Conservation (phyloP, 2,329 filamentous ascomycete genomes). For the Pestalotiopsis sp. region DNA sequence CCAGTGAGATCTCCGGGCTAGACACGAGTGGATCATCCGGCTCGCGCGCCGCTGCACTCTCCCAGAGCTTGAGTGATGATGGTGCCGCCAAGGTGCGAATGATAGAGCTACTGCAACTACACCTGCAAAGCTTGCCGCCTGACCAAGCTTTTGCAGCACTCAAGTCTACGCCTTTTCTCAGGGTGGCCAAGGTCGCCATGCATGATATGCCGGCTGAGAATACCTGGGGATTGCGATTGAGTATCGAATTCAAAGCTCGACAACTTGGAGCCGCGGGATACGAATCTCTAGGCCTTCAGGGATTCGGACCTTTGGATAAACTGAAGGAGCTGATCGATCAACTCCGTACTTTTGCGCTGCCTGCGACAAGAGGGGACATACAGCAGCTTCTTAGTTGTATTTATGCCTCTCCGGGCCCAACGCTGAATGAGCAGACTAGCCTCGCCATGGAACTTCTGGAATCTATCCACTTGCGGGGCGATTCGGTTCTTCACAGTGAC, state of each 20-base stretch:
- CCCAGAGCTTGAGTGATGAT: slow-evolving; percentile 20
- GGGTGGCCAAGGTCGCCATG: slow-evolving; percentile 26
- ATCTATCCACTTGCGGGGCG: slow-evolving; percentile 45
- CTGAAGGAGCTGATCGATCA: slow-evolving; percentile 34
- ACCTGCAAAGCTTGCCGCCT: slow-evolving; percentile 18
- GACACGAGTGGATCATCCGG: not conserved
- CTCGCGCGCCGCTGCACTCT: slow-evolving; percentile 12
- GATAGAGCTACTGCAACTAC: slow-evolving; percentile 22
- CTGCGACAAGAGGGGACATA: slow-evolving; percentile 35
- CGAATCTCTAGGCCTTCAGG: slow-evolving; percentile 15
- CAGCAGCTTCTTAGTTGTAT: slow-evolving; percentile 39
- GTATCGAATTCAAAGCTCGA: slow-evolving; percentile 26
- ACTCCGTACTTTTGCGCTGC: slow-evolving; percentile 37
- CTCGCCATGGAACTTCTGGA: slow-evolving; percentile 44
- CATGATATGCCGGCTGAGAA: slow-evolving; percentile 27
- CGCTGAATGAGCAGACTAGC: slow-evolving; percentile 29
- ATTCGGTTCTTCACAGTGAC: slow-evolving; percentile 42
- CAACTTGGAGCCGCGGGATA: slow-evolving; percentile 15
- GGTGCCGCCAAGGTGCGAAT: slow-evolving; percentile 24
- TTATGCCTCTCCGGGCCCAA: slow-evolving; percentile 27
- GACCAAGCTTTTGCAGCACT: not conserved
- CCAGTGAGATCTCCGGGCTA: not conserved
- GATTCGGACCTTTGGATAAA: slow-evolving; percentile 18
- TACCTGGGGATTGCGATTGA: slow-evolving; percentile 35
- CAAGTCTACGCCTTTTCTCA: slow-evolving; percentile 17